A percentile compares a stretch with the other conserved stretches of the same genome.
phyloP scores from a whole-genome alignment of 345 rosid genomes.

The Streptanthus diversifolius region DNA sequence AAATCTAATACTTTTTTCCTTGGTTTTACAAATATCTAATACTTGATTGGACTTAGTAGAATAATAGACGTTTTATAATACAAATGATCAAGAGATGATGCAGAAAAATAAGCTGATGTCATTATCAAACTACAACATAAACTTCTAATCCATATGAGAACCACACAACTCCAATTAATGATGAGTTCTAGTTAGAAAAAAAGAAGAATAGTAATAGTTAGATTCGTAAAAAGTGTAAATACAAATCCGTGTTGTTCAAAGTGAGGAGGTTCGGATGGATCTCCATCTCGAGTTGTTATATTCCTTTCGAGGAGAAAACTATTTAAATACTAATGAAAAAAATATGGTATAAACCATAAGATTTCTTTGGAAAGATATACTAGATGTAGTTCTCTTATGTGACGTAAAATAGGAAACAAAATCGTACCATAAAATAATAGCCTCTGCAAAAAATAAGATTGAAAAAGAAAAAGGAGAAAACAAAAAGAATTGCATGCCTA shows the following conservation, averaged over 20 bases:
- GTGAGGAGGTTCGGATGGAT: background rate
- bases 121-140: too few species aligned
- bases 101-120: background rate
- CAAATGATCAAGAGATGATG: background rate
- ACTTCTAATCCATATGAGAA: too few species aligned
- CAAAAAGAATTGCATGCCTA: conserved; percentile 40
- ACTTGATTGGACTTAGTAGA: background rate
- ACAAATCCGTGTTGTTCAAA: background rate
- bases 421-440: background rate
- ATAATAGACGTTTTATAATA: background rate
- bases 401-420: background rate
- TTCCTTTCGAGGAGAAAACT: background rate
- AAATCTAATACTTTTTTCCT: background rate
- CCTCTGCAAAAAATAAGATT: background rate
- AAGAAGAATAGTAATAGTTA: background rate
- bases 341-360: background rate
- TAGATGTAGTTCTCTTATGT: background rate
- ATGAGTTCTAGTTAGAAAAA: background rate
- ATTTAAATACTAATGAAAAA: background rate
- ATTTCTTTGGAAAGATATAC: background rate
- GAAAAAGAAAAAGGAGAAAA: conserved; percentile 20
- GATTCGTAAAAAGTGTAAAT: background rate
- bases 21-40: background rate
- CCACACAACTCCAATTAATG: background rate
- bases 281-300: background rate